These are phyloP conservation scores for Claviceps pusilla DNA, from an alignment of 2,329 filamentous ascomycete species.

Conservation along the genomic window DNA sequence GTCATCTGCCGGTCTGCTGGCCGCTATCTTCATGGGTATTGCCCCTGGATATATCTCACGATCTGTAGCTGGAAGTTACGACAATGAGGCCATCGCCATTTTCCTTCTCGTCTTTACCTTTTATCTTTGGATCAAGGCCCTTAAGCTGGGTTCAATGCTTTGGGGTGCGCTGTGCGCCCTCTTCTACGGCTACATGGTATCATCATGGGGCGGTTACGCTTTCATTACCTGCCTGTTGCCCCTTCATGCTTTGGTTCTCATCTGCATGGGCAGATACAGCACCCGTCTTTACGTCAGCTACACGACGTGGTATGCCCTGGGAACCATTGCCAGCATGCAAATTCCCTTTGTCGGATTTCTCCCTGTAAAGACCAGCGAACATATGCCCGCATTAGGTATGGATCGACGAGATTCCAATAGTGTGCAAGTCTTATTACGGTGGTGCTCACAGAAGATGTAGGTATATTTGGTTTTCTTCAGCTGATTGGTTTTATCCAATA, in stretches of 20 bases:
- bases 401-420: constrained; percentile 17
- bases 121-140: constrained; percentile 95
- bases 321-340: constrained; percentile 95
- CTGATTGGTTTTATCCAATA: constrained; percentile 86
- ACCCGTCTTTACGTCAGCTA: constrained; percentile 89
- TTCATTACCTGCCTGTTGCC: constrained; percentile 98
- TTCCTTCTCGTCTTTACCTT: constrained; percentile 98
- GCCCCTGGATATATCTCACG: constrained; percentile 93
- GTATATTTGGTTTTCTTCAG: constrained; percentile 90
- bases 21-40: constrained; percentile 94
- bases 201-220: constrained; percentile 97
- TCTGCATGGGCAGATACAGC: constrained; percentile 95
- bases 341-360: constrained; percentile 97
- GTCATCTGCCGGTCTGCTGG: constrained; percentile 83
- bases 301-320: constrained; percentile 93
- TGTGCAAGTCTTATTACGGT: constrained; percentile 5
- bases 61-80: constrained; percentile 94
- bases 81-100: constrained; percentile 98
- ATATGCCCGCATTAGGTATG: constrained; percentile 86
- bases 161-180: constrained; percentile 90
- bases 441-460: constrained; percentile 27
- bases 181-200: constrained; percentile 99
- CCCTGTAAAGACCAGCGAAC: constrained; percentile 91
- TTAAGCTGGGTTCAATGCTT: constrained; percentile 91
- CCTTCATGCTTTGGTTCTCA: constrained; percentile 81